These are phyloP conservation scores for Aureobasidium subglaciale DNA, from an alignment of 2,329 filamentous ascomycete species.

Conservation along the genomic window DNA sequence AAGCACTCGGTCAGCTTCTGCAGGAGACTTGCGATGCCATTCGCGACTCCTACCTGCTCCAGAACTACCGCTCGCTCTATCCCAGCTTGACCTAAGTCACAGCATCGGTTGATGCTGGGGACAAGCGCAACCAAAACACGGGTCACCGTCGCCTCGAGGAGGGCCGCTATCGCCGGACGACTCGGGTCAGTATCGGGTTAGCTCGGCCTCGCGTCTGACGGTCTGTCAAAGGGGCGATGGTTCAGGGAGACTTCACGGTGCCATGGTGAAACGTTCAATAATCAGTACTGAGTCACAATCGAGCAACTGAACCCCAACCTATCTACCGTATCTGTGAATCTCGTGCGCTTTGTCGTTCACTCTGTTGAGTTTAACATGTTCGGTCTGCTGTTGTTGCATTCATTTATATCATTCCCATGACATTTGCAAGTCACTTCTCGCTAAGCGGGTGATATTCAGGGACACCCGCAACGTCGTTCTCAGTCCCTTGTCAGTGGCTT, in stretches of 20 bases:
- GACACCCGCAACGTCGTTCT: background rate
- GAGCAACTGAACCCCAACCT: background rate
- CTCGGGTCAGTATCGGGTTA: too few species aligned
- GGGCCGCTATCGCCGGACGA: too few species aligned
- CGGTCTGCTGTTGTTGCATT: too few species aligned
- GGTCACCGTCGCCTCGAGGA: background rate
- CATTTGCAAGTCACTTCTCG: slow-evolving; percentile 1
- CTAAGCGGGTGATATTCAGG: slow-evolving; percentile 5
- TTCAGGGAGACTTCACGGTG: background rate
- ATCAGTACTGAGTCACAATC: background rate
- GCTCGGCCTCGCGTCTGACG: background rate
- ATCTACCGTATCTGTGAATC: background rate
- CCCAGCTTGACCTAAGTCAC: background rate
- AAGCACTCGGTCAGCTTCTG: background rate
- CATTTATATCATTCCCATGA: background rate
- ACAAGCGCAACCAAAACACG: too few species aligned
- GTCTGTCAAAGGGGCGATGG: background rate
- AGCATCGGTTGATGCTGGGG: too few species aligned
- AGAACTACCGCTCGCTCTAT: background rate
- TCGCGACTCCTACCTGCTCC: background rate
- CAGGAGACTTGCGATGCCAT: slow-evolving; percentile 1
- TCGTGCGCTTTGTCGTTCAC: background rate
- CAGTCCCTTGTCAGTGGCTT: background rate
- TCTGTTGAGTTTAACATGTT: too few species aligned
- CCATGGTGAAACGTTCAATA: background rate